These are phyloP conservation scores for Daldinia loculata DNA, from an alignment of 495 filamentous ascomycete species.

Conservation along the genomic window DNA sequence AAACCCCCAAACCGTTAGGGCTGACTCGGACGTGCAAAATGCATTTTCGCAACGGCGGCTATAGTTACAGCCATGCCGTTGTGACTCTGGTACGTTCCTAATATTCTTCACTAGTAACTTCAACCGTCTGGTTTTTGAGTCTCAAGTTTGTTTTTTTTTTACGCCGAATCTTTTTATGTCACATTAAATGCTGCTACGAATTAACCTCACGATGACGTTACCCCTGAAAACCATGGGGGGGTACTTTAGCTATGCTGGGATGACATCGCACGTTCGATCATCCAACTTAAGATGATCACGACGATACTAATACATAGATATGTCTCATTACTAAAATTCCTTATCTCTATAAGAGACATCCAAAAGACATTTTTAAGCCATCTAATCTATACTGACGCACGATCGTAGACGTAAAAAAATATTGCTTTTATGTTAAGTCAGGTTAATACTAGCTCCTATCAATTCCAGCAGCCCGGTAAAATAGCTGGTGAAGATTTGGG, in stretches of 20 bases:
- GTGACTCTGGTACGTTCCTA: neutral
- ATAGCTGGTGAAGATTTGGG: conserved; percentile 47
- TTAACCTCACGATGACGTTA: conserved; percentile 21
- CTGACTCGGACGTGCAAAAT: conserved; percentile 20
- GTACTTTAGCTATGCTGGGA: neutral
- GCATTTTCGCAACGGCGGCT: neutral
- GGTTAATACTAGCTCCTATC: conserved; percentile 34
- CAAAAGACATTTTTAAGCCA: neutral
- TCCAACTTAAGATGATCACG: neutral
- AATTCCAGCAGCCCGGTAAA: conserved; percentile 52
- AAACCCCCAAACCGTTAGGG: conserved; percentile 17
- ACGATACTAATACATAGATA: neutral
- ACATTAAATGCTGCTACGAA: conserved; percentile 2
- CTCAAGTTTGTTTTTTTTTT: neutral
- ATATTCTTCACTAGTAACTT: neutral
- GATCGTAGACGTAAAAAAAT: conserved; percentile 1
- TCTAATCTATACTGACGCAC: neutral
- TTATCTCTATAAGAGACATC: neutral
- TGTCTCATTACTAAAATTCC: neutral
- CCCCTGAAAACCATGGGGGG: conserved; percentile 2
- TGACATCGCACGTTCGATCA: neutral
- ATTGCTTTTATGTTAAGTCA: conserved; percentile 21
- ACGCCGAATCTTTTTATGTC: neutral
- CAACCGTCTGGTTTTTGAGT: neutral
- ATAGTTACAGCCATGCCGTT: neutral